Base-by-base conservation (phyloP, 2,329 filamentous ascomycete genomes). In the Ophiocordyceps robertsii region DNA sequence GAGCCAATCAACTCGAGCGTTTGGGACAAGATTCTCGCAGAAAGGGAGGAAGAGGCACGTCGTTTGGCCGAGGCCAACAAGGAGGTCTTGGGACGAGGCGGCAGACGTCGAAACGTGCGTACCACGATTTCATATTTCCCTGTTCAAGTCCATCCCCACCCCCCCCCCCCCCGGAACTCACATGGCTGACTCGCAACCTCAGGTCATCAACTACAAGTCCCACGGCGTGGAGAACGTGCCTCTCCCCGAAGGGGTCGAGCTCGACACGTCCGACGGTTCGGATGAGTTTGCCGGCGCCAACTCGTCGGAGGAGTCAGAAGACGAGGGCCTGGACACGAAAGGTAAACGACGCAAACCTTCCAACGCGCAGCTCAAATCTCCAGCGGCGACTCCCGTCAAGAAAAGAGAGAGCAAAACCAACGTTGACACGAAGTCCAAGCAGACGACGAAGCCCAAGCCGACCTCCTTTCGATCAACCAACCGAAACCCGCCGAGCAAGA, bases 11-110 rank as follows among this genome's bases (percentile, higher is more conserved):
- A 80, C 53, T 72, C 75, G 13, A 80, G 77, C 31, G 77, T 93
- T 0, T 98, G 93, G 93, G 88, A 94, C 42, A 82, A 81, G 52
- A 95, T 98, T 46, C 68, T 98, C 31, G 78, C 80, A 42, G 77
- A 93, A 56, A 80, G 92, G 48, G 86, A 94, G 59, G 78, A 76
- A 36, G 78, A 82, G 43, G 89, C 88, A 3, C 73, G 76, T n/a
- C 77, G 77, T 43, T 80, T 88, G 52, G 78, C 80, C 8, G 79
- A 79, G 30, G 70, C 56, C 14, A 77, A 80, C 45, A 72, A 79
- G 39, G 77, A 93, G 57, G 76, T 76, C n/a, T 76, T 95, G 39
- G 92, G 92, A 11, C 78, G 92, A 46, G 92, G 92, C 33, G 85
- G 86, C 49, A 76, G 92, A 50, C 79, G 80, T 49, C 76, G 83